Conservation (phyloP, 805 yeast genomes). For the Pichia nanzhaoensis region DNA sequence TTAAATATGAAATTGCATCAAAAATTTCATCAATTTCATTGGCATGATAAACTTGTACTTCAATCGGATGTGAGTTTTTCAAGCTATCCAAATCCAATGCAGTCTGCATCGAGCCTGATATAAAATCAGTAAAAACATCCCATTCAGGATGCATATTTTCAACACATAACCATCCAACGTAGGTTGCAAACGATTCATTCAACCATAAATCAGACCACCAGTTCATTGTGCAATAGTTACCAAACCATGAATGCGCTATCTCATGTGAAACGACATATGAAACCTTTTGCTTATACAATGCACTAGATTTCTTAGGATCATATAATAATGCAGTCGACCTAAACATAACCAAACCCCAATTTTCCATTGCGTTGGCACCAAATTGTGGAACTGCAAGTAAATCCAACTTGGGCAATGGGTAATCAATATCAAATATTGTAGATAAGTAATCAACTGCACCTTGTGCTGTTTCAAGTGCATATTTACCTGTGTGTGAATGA, state of each 20-base stretch:
- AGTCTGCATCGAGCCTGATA: constrained; percentile 43
- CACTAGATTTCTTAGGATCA: constrained; percentile 40
- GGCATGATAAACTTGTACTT: constrained; percentile 74
- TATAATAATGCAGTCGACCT: constrained; percentile 53
- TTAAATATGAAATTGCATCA: constrained; percentile 73
- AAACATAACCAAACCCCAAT: constrained; percentile 76
- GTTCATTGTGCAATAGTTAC: constrained; percentile 82
- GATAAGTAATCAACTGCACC: constrained; percentile 46
- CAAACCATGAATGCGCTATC: constrained; percentile 89
- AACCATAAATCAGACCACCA: constrained; percentile 95
- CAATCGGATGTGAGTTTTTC: constrained; percentile 69
- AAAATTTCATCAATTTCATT: constrained; percentile 76
- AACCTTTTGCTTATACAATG: constrained; percentile 57
- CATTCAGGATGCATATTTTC: constrained; percentile 71
- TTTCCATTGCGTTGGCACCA: constrained; percentile 87
- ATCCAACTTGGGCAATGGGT: constrained; percentile 80
- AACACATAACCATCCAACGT: constrained; percentile 69
- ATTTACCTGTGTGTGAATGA: constrained; percentile 38
- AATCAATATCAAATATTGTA: constrained; percentile 42
- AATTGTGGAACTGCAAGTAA: constrained; percentile 73
- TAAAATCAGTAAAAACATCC: constrained; percentile 61
- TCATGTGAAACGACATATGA: constrained; percentile 82
- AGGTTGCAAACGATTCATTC: constrained; percentile 87
- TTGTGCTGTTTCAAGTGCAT: constrained; percentile 43
- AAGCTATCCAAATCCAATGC: constrained; percentile 52